Evolutionary conservation across 192 early-diverging fungal species (phyloP).

Genomic region (Tieghemiomyces parasiticus): DNA sequence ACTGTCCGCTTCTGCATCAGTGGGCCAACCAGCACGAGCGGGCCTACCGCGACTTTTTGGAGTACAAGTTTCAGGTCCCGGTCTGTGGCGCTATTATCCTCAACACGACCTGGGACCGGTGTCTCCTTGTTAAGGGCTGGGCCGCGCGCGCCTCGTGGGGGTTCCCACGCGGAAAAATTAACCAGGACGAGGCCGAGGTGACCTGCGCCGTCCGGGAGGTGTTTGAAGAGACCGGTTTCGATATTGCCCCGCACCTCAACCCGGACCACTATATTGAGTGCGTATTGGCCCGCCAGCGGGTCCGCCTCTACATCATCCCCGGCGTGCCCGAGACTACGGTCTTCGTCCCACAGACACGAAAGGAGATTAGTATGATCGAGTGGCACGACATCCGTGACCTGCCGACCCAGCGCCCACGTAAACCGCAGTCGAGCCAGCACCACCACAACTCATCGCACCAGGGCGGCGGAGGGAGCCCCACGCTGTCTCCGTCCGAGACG

Average conservation of each 20-base stretch:
- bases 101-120: constrained; percentile 64
- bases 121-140: constrained; percentile 89
- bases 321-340: constrained; percentile 67
- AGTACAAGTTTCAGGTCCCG: constrained; percentile 91
- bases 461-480: constrained; percentile 4
- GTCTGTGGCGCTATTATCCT: constrained; percentile 96
- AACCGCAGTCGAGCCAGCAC: constrained; percentile 19
- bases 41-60: constrained; percentile 83
- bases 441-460: constrained; percentile 13
- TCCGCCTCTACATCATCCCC: constrained; percentile 79
- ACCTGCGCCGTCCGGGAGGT: constrained; percentile 88
- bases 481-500: neutral
- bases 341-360: constrained; percentile 74
- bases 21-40: constrained; percentile 78
- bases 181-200: constrained; percentile 82
- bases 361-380: constrained; percentile 86
- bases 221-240: constrained; percentile 90
- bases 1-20: constrained; percentile 78
- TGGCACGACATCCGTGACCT: constrained; percentile 53
- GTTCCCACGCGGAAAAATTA: constrained; percentile 99
- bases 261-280: constrained; percentile 75
- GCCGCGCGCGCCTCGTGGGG: constrained; percentile 81
- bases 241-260: constrained; percentile 50
- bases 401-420: constrained; percentile 24
- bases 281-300: constrained; percentile 77